Evolutionary conservation across 495 filamentous ascomycete genomes (phyloP), one percentile per base, ranked within the genome.

Genomic region (Patellaria atrata): DNA sequence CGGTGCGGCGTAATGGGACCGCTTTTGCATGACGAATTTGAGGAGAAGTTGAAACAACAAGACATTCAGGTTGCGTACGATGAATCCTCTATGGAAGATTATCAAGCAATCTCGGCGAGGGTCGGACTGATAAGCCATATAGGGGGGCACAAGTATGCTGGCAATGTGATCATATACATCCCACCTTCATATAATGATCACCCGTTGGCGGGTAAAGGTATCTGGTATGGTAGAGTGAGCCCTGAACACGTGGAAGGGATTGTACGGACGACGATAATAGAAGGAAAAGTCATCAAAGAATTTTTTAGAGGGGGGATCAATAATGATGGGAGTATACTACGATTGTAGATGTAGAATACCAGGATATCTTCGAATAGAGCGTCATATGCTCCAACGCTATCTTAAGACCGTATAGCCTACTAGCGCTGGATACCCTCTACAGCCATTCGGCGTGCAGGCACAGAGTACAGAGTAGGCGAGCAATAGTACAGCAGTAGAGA

Each of bases 151-250:
- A 89, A 89, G 43, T 94, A 77, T 49, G 87, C 87, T 0, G 87
- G 87, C 3, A 96, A 96, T 59, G 75, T 94, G 10, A 84, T 94
- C 30, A 58, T 94, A 1, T 96, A 94, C 53, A 58, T 94, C 3
- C 87, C 87, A 3, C 76, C 75, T 3, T 38, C 40, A 0, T 33
- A 62, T 1, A 41, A 55, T 33, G 28, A 25, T n/a, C 64, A 72
- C 54, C 64, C 72, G 13, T 56, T 92, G 38, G 78, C 74, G 1
- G 86, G 86, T 1, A 73, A 71, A 48, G 86, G 87, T 0, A 75
- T 94, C 21, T 94, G 87, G 87, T 96, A 94, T 60, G 87, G 85
- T 1, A 61, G 87, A 28, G 75, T 94, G 15, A 79, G 82, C 50
- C 83, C 87, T 0, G 73, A 64, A 38, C 76, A 94, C 59, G 83